Evolutionary conservation across 2,329 filamentous ascomycete species (phyloP).

Genomic region (Neofusicoccum laricinum): DNA sequence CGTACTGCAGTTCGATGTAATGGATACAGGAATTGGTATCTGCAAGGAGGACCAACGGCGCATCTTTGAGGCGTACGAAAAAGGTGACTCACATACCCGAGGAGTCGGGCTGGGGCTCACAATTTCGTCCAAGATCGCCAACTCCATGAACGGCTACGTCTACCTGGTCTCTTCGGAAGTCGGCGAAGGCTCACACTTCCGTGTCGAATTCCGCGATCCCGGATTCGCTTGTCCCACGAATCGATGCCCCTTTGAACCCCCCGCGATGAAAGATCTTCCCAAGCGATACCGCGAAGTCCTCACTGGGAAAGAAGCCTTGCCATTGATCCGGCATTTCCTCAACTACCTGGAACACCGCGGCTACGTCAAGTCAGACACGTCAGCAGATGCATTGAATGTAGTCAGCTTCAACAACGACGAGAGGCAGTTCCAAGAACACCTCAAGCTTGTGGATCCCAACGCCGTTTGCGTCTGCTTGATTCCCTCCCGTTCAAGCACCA

Average conservation of each 20-base stretch:
- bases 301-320: neutral
- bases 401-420: conserved; percentile 27
- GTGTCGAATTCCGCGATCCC: conserved; percentile 29
- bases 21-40: conserved; percentile 46
- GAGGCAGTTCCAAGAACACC: conserved; percentile 20
- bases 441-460: conserved; percentile 16
- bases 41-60: conserved; percentile 31
- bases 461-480: conserved; percentile 31
- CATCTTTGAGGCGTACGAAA: conserved; percentile 47
- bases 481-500: conserved; percentile 23
- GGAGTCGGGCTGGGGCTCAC: conserved; percentile 46
- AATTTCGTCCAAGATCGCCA: conserved; percentile 41
- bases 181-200: conserved; percentile 42
- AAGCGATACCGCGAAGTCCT: conserved; percentile 19
- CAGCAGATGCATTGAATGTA: conserved; percentile 23
- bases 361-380: conserved; percentile 9
- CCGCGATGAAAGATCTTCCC: conserved; percentile 14
- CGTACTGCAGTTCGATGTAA: conserved; percentile 38
- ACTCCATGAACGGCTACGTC: conserved; percentile 39
- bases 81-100: conserved; percentile 35
- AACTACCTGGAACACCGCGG: conserved; percentile 20
- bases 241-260: neutral
- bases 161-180: conserved; percentile 36
- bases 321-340: conserved; percentile 19
- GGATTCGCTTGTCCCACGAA: conserved; percentile 21